Evolutionary conservation across 495 filamentous ascomycete species (phyloP).

Genomic region (Trichoderma virens): DNA sequence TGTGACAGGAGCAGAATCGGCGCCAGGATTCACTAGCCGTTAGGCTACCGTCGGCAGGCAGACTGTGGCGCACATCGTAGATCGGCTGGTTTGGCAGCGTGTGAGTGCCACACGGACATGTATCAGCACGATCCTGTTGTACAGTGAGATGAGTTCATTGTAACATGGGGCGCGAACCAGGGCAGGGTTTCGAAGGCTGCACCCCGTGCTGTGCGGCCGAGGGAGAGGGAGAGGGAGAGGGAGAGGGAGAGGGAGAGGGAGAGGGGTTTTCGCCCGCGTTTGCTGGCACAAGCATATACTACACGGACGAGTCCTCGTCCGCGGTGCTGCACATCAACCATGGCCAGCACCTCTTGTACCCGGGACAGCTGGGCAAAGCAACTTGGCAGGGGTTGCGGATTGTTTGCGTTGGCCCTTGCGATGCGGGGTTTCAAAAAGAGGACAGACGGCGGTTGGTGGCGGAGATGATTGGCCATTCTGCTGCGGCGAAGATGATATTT

Average conservation of each 20-base stretch:
- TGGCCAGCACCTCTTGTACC: background rate
- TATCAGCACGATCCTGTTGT: background rate
- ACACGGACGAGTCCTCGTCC: background rate
- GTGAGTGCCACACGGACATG: background rate
- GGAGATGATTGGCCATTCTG: background rate
- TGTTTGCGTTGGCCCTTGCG: background rate
- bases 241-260: too few relatives aligned
- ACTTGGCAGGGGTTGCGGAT: background rate
- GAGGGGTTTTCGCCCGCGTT: too few relatives aligned
- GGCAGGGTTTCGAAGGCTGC: background rate
- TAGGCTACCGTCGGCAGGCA: background rate
- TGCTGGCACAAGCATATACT: background rate
- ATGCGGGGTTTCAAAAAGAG: background rate
- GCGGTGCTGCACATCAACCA: too few relatives aligned
- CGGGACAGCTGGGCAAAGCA: background rate
- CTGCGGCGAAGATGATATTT: background rate
- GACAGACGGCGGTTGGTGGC: background rate
- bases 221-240: background rate
- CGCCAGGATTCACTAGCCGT: background rate
- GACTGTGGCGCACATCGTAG: background rate
- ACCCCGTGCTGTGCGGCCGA: background rate
- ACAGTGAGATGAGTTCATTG: constrained; percentile 1
- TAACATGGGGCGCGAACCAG: background rate
- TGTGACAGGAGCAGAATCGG: too few relatives aligned
- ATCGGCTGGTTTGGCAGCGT: background rate